Evolutionary conservation across 306 rosid genomes (phyloP), one percentile per base, ranked within the genome.

Genomic region (Herpetospermum pedunculosum): DNA sequence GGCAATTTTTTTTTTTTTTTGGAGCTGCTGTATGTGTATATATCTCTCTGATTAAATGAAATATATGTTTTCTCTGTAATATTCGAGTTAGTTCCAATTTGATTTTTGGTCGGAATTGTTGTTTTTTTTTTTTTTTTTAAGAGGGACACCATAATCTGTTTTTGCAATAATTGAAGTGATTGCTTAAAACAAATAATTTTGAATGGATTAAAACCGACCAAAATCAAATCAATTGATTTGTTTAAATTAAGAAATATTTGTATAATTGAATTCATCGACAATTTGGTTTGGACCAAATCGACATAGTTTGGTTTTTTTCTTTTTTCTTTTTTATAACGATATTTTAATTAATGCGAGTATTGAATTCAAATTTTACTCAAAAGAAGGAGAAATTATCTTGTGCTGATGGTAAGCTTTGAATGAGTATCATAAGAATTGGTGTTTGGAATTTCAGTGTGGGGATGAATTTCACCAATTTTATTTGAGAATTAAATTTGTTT

Each of bases 1-100:
- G n/a, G n/a, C n/a, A n/a, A n/a, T n/a, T n/a, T n/a, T n/a, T n/a
- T n/a, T n/a, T n/a, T 29, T 28, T 19, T 40, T 65, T 65, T 65
- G 72, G 50, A 65, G 72, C 52, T 63, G 70, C 29, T 63, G 70
- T 63, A 35, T 63, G 47, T 63, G 43, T 35, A 63, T 63, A 63
- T 63, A 34, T 35, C 69, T 21, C 44, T 63, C 16, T 38, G 21
- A 38, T 38, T 21, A n/a, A n/a, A n/a, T n/a, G 4, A 64, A 64
- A 38, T 38, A 19, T 37, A 64, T 64, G n/a, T 6, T 38, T 38
- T 64, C 8, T 26, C 3, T 57, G n/a, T 57, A 26, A 57, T 26
- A 14, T 21, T 49, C 53, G 12, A 48, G 23, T 48, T 14, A 1
- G 6, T 15, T 26, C 16, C 0, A 11, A 5, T n/a, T 19, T 11